Evolutionary conservation across 495 filamentous ascomycete species (phyloP), one percentile per base, ranked within the genome.

Genomic region (Coniosporium apollinis): DNA sequence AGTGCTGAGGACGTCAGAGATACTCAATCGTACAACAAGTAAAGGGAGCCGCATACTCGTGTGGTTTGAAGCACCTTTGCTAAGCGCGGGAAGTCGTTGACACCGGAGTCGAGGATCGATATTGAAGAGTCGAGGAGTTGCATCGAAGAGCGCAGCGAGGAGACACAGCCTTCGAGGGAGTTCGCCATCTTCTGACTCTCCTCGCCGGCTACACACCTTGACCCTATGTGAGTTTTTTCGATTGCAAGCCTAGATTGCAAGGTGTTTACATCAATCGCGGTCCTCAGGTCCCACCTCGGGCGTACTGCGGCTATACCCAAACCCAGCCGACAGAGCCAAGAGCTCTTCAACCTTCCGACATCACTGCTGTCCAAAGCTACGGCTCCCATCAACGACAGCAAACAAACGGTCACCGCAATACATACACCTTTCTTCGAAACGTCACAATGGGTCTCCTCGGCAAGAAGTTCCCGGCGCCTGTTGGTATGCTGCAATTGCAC

Each of bases 391-490:
- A 48, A 42, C 26, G 26, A 36, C 38, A 22, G 26, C 32, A 44
- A 16, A 15, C 28, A 42, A 33, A 22, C 22, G 14, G 5, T n/a
- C n/a, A n/a, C n/a, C n/a, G n/a, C n/a, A n/a, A n/a, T n/a, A n/a
- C n/a, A 14, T 25, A 33, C 26, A 33, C 28, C 22, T 37, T 41
- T 25, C 42, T 34, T 35, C 34, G 33, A n/a, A 41, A 19, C 45
- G 51, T 50, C 65, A 76, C 54, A 43, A 84, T 86, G 82, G 69
- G 72, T 64, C 65, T 82, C 60, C 68, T 94, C 57, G 75, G 75
- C 53, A 93, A 91, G 74, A 94, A 93, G 70, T 96, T 86, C 67
- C 80, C 79, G 49, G 70, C 74, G 45, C 79, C 81, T 30, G 58
- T 93, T 49, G 69, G 87, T 94, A 77, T 44, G 85, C 76, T 50